These are phyloP conservation scores for Cicer judaicum DNA, from an alignment of 306 rosid genomes.

Conservation along the genomic window DNA sequence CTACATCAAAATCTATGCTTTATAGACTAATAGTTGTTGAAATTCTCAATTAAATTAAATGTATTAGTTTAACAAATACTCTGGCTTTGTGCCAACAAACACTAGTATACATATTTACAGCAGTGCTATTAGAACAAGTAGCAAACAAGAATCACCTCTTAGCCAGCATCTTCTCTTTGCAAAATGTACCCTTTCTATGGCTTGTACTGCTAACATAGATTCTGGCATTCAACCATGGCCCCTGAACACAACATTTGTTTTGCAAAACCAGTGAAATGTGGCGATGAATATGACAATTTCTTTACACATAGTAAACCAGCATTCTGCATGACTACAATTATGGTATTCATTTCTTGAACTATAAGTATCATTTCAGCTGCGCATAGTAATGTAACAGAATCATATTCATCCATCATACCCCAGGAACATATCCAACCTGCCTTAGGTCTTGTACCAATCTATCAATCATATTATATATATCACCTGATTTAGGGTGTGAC, in stretches of 20 bases:
- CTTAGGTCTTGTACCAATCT: conserved; percentile 64
- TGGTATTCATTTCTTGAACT: conserved; percentile 14
- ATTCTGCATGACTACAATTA: conserved; percentile 13
- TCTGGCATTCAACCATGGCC: background rate
- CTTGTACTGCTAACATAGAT: conserved; percentile 19
- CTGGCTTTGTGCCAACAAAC: conserved; percentile 25
- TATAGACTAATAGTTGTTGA: background rate
- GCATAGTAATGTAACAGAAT: conserved; percentile 16
- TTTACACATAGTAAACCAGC: conserved; percentile 31
- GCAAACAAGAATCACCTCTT: conserved; percentile 8
- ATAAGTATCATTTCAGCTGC: conserved; percentile 27
- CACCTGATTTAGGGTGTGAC: conserved; percentile 75
- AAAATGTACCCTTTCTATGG: conserved; percentile 31
- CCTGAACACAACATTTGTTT: background rate
- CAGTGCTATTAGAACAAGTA: conserved; percentile 7
- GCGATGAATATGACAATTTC: conserved; percentile 2
- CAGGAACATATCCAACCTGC: conserved; percentile 56
- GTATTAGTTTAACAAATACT: conserved; percentile 23
- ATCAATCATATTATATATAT: conserved; percentile 73
- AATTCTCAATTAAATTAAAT: conserved; percentile 17
- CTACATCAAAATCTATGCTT: too few species aligned
- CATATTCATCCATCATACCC: conserved; percentile 25
- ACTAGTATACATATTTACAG: conserved; percentile 30
- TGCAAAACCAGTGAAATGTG: conserved; percentile 10
- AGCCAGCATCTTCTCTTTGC: conserved; percentile 12